Evolutionary conservation across 73 alveolate genomes (phyloP).

Genomic region (Blepharisma japonicum): DNA sequence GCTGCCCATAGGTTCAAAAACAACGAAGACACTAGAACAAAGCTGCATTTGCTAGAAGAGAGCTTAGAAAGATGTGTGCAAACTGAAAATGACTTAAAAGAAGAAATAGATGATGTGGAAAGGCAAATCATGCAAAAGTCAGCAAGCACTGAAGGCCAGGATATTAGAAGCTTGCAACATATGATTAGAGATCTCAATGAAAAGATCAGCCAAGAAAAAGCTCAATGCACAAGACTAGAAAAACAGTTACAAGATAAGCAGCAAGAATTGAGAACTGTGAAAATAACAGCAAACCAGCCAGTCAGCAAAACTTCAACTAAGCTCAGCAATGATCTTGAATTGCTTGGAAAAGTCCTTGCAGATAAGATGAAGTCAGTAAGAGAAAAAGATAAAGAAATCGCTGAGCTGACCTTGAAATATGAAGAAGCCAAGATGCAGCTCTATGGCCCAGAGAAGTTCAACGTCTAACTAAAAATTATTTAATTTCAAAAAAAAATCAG

Average conservation of each 20-base stretch:
- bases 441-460: no score
- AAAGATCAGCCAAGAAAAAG: not conserved
- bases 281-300: not conserved
- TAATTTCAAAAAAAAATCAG: no score
- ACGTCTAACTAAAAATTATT: no score
- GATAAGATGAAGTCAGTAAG: slow-evolving; percentile 5
- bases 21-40: not conserved
- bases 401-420: not conserved
- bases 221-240: not conserved
- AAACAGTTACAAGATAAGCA: not conserved
- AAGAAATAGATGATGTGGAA: not conserved
- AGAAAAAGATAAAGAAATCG: not conserved
- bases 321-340: slow-evolving; percentile 19
- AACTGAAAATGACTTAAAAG: not conserved
- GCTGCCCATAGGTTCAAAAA: not conserved
- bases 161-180: not conserved
- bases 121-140: not conserved
- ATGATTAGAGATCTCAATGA: not conserved
- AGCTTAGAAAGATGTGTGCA: not conserved
- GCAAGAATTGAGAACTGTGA: not conserved
- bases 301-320: slow-evolving; percentile 1
- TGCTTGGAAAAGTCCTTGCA: slow-evolving; percentile 10
- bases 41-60: not conserved
- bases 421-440: no score
- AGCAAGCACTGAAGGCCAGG: slow-evolving; percentile 1